Evolutionary conservation across 106 monocot genomes (phyloP), one percentile per base, ranked within the genome.

Genomic region (Gastrodia elata): DNA sequence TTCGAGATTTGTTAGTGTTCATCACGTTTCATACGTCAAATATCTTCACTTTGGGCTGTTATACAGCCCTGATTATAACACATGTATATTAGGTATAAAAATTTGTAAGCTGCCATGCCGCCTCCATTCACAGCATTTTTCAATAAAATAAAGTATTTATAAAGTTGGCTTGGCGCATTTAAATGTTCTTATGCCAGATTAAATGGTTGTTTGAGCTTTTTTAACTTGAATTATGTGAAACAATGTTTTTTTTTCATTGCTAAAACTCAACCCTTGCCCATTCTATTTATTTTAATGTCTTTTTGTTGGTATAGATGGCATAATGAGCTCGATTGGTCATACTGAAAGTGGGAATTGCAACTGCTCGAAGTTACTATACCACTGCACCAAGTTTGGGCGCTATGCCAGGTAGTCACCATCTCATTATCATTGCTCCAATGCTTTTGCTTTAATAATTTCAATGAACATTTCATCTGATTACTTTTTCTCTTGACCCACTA

Each of bases 301-400:
- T 69, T 25, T 69, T 13, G 48, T 35, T 33, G 0, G 2, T 74
- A 68, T 72, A 83, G 83, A 73, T 59, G 33, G 24, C 43, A 78
- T 79, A 35, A 41, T 83, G 76, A 61, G 68, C 36, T 76, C 55
- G 25, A 79, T 83, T 75, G 83, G 83, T 61, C 61, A 73, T 28
- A 44, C 24, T 68, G 56, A 27, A 30, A 35, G 32, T 20, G 44
- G 18, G 52, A 32, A 2, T 58, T 38, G 75, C 55, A 64, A 44
- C 67, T 75, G 68, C 33, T 76, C 77, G 30, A 78, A 67, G 64
- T 70, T 79, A 68, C 71, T 55, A 20, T 76, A 68, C 56, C 83
- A 83, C 38, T 83, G 83, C 76, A 34, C 40, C 27, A 79, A 73
- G 18, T 83, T 83, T 73, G 83, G 79, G 16, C 48, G 38, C 18